Conservation (phyloP, 257 asterid genomes). For the Rubia yunnanensis region DNA sequence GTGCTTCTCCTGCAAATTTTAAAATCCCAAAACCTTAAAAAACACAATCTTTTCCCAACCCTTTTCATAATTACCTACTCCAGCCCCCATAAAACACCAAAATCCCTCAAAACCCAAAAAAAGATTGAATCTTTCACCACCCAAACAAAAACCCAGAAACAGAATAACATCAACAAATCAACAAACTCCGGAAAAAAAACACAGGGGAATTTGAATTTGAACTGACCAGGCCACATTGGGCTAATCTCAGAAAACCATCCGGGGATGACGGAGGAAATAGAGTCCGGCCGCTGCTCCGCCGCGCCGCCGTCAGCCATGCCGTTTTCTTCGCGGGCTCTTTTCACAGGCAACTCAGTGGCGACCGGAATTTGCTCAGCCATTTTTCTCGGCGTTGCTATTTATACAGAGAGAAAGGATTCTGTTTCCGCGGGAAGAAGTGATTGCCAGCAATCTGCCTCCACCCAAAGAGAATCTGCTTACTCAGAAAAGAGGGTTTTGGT, state of each 20-base stretch:
- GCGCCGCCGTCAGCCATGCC: conserved; percentile 31
- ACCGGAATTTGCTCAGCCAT: conserved; percentile 10
- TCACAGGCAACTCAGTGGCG: conserved; percentile 12
- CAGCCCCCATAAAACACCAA: neutral
- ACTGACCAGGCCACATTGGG: conserved; percentile 95
- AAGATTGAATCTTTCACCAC: neutral
- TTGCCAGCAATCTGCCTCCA: neutral
- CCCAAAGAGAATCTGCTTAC: conserved; percentile 7
- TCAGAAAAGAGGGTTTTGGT: neutral
- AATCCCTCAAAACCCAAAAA: neutral
- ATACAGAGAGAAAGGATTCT: neutral
- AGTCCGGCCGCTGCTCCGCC: conserved; percentile 24
- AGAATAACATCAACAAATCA: too few relatives aligned
- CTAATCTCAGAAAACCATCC: conserved; percentile 98
- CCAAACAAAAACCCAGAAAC: neutral
- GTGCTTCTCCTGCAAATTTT: conserved; percentile 85
- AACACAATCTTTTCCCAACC: neutral
- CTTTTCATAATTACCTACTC: neutral
- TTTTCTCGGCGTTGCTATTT: neutral
- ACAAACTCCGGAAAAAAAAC: too few relatives aligned
- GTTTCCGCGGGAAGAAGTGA: neutral
- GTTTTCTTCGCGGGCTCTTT: conserved; percentile 18
- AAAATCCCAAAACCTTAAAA: neutral
- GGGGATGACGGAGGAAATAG: conserved; percentile 60
- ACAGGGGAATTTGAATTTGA: neutral